A percentile compares a stretch with the other conserved stretches of the same genome.
phyloP scores from a whole-genome alignment of 2,329 filamentous ascomycete genomes.

The Aspergillus tanneri region DNA sequence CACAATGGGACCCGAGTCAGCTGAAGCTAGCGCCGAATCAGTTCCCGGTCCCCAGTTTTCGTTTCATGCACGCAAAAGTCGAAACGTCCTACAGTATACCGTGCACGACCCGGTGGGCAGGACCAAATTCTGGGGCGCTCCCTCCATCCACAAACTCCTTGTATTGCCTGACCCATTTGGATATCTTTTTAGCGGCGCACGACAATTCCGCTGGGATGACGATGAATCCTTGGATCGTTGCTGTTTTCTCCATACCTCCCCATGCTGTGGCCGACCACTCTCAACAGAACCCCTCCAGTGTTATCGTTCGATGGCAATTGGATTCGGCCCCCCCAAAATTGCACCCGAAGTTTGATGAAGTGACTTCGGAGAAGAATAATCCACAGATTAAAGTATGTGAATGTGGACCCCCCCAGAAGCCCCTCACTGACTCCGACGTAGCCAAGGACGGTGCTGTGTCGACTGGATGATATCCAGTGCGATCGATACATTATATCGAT shows the following conservation, averaged over 20 bases:
- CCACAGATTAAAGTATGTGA: constrained; percentile 38
- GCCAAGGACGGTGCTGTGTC: constrained; percentile 57
- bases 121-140: constrained; percentile 26
- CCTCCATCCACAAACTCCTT: constrained; percentile 28
- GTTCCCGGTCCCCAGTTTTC: constrained; percentile 39
- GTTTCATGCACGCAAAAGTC: constrained; percentile 38
- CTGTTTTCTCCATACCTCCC: constrained; percentile 66
- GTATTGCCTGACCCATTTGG: constrained; percentile 70
- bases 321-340: constrained; percentile 64
- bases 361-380: constrained; percentile 64
- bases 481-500: constrained; percentile 71
- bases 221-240: constrained; percentile 64
- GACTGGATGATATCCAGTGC: constrained; percentile 65
- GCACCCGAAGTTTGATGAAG: constrained; percentile 74
- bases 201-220: constrained; percentile 58
- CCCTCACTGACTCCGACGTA: constrained; percentile 26
- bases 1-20: constrained; percentile 53
- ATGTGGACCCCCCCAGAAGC: constrained; percentile 6
- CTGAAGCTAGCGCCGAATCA: constrained; percentile 29
- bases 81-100: constrained; percentile 37
- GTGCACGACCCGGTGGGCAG: constrained; percentile 22
- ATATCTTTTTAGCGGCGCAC: constrained; percentile 66
- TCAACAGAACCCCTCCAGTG: constrained; percentile 65
- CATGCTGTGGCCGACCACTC: constrained; percentile 53
- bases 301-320: constrained; percentile 81